These are phyloP conservation scores for Entophlyctis luteolus DNA, from an alignment of 192 early-diverging fungal species.

Conservation along the genomic window DNA sequence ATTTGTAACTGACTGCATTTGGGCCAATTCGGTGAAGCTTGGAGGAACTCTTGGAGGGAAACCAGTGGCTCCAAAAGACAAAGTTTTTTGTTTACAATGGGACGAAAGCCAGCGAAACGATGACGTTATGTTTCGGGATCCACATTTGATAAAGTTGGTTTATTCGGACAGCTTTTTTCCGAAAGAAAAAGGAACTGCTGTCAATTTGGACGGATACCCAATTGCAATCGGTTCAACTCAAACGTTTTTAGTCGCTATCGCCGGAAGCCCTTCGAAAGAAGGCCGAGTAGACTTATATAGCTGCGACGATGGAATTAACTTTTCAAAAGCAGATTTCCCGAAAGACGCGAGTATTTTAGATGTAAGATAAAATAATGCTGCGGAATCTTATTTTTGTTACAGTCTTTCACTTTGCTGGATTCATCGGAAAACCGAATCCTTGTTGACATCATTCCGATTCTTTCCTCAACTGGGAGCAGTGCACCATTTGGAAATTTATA, in stretches of 20 bases:
- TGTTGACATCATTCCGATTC: slow-evolving; percentile 65
- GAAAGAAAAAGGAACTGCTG: slow-evolving; percentile 27
- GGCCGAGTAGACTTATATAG: slow-evolving; percentile 63
- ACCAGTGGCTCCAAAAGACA: slow-evolving; percentile 31
- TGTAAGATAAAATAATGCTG: slow-evolving; percentile 6
- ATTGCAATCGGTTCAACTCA: slow-evolving; percentile 69
- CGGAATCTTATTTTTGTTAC: background rate
- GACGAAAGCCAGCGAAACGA: slow-evolving; percentile 25
- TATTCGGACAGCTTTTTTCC: slow-evolving; percentile 70
- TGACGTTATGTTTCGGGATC: slow-evolving; percentile 24
- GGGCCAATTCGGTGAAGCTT: slow-evolving; percentile 62
- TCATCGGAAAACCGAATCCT: slow-evolving; percentile 69
- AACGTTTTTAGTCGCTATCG: slow-evolving; percentile 64
- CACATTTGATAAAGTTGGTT: slow-evolving; percentile 48
- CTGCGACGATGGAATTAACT: slow-evolving; percentile 61
- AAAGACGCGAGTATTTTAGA: slow-evolving; percentile 14
- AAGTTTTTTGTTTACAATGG: slow-evolving; percentile 67
- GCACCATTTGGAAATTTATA: slow-evolving; percentile 66
- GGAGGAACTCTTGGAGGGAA: slow-evolving; percentile 32
- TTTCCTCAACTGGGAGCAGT: slow-evolving; percentile 22
- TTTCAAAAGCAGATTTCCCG: slow-evolving; percentile 60
- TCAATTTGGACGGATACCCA: slow-evolving; percentile 40
- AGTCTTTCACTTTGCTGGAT: slow-evolving; percentile 81
- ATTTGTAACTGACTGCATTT: slow-evolving; percentile 66
- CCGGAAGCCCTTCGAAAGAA: slow-evolving; percentile 31